Evolutionary conservation across 2,329 filamentous ascomycete genomes (phyloP).

Genomic region (Anthostomella pinea): DNA sequence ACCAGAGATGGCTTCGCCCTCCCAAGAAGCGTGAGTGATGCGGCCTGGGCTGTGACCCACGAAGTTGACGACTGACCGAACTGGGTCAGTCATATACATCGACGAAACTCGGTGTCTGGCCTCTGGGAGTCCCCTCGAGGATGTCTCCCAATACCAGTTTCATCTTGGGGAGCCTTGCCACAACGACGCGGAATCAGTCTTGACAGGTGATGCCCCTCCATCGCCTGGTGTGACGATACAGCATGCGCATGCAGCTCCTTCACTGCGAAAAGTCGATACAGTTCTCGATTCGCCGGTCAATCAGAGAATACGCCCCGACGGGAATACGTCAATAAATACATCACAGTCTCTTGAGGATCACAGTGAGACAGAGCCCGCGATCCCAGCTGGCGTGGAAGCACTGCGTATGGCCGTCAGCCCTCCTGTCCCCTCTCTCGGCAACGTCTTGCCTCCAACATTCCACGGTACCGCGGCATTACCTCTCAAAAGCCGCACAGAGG

Average conservation of each 20-base stretch:
- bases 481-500: constrained; percentile 31
- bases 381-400: constrained; percentile 10
- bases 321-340: constrained; percentile 1
- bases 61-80: constrained; percentile 8
- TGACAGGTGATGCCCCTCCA: constrained; percentile 8
- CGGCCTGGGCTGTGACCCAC: not conserved
- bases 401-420: constrained; percentile 3
- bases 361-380: constrained; percentile 7
- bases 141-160: constrained; percentile 18
- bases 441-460: constrained; percentile 14
- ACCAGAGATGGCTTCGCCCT: constrained; percentile 30
- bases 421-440: constrained; percentile 11
- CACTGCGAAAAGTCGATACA: not conserved
- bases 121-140: constrained; percentile 22
- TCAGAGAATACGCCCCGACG: constrained; percentile 4
- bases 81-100: constrained; percentile 29
- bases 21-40: constrained; percentile 26
- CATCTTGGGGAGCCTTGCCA: constrained; percentile 15
- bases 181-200: constrained; percentile 9
- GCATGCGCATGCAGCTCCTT: not conserved
- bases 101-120: constrained; percentile 29
- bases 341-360: constrained; percentile 3
- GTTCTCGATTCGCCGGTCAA: constrained; percentile 4
- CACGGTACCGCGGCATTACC: constrained; percentile 25
- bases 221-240: constrained; percentile 2